These are phyloP conservation scores for Sindora glabra DNA, from an alignment of 306 rosid species.

Conservation along the genomic window DNA sequence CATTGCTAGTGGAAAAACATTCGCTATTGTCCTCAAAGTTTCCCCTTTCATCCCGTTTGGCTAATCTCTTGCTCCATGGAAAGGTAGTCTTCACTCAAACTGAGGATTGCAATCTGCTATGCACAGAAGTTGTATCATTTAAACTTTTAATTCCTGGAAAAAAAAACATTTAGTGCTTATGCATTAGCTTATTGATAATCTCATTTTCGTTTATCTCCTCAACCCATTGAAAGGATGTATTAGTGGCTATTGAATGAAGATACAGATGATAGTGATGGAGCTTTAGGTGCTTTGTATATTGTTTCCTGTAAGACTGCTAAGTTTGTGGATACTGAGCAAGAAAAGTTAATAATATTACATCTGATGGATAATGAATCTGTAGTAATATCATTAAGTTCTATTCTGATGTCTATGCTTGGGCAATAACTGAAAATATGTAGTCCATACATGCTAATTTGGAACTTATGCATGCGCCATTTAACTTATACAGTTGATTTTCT, in stretches of 20 bases:
- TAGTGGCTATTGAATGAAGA: constrained; percentile 10
- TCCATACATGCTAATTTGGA: constrained; percentile 15
- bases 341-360: neutral
- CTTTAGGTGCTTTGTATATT: neutral
- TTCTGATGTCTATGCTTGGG: neutral
- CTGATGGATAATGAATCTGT: no score
- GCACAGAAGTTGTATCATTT: constrained; percentile 7
- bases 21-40: constrained; percentile 16
- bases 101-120: constrained; percentile 7
- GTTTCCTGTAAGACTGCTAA: neutral
- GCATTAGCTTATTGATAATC: neutral
- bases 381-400: constrained; percentile 3
- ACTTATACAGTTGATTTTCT: constrained; percentile 10
- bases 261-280: neutral
- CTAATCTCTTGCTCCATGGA: constrained; percentile 24
- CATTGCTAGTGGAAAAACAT: constrained; percentile 21
- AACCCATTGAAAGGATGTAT: neutral
- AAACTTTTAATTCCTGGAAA: neutral
- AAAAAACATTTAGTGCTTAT: neutral
- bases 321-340: neutral
- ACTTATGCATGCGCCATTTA: neutral
- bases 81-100: constrained; percentile 39
- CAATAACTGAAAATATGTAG: constrained; percentile 2
- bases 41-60: constrained; percentile 22
- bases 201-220: neutral